Percentiles rank a stretch among this genome's conserved stretches.
These are phyloP conservation scores for Oemleria cerasiformis DNA, from an alignment of 306 rosid genomes.

Conservation along the genomic window DNA sequence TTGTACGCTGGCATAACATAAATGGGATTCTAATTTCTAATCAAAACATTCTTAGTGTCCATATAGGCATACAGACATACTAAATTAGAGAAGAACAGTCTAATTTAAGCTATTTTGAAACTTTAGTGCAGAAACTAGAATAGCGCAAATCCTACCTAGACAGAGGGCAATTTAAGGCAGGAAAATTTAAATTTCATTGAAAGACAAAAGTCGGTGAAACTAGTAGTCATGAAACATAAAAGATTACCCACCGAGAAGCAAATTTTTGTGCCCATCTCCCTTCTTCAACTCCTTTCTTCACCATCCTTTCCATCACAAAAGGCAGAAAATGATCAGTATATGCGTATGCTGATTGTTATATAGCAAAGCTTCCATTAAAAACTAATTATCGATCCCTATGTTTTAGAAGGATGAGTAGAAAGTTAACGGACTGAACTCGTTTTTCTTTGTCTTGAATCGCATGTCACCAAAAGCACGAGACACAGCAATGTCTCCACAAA, in stretches of 20 bases:
- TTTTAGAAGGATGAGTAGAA: slow-evolving; percentile 25
- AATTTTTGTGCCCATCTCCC: slow-evolving; percentile 93
- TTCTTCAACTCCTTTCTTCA: slow-evolving; percentile 75
- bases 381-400: neutral
- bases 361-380: slow-evolving; percentile 23
- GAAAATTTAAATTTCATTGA: neutral
- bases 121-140: neutral
- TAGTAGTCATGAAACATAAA: slow-evolving; percentile 17
- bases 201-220: neutral
- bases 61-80: neutral
- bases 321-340: slow-evolving; percentile 36
- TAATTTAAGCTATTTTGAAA: slow-evolving; percentile 1
- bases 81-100: neutral
- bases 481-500: slow-evolving; percentile 95
- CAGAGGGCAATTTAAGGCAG: neutral
- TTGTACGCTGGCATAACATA: slow-evolving; percentile 53
- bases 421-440: slow-evolving; percentile 54
- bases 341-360: slow-evolving; percentile 9
- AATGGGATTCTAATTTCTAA: slow-evolving; percentile 6
- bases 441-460: slow-evolving; percentile 91
- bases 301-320: slow-evolving; percentile 64
- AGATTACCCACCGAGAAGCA: slow-evolving; percentile 76
- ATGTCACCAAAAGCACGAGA: slow-evolving; percentile 97
- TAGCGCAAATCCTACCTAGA: too few relatives aligned
- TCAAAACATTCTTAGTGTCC: neutral